Conservation (phyloP, 352 stramenopile species). For the Globisporangium nagaii region DNA sequence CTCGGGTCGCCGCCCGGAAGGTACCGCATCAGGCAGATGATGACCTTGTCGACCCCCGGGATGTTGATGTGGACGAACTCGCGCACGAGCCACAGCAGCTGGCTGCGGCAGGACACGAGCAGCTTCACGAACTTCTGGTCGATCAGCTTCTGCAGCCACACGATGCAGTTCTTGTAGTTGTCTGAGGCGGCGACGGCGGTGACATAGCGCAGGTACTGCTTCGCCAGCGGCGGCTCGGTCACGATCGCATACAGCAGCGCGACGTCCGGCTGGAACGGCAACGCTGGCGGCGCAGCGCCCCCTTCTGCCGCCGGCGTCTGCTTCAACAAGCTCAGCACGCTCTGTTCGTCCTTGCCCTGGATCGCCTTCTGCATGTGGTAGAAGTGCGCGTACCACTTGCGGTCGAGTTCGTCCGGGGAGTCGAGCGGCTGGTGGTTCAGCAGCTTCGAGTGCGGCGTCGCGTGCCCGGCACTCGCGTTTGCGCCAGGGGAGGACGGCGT, state of each 20-base stretch:
- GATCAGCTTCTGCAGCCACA: constrained; percentile 76
- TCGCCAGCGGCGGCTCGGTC: constrained; percentile 61
- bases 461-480: constrained; percentile 13
- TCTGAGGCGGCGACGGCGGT: constrained; percentile 45
- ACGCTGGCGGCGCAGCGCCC: constrained; percentile 5
- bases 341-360: constrained; percentile 59
- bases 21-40: constrained; percentile 73
- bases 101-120: constrained; percentile 61
- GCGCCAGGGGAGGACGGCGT: constrained; percentile 25
- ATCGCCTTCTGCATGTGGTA: constrained; percentile 84
- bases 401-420: constrained; percentile 66
- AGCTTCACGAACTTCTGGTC: constrained; percentile 81
- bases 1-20: constrained; percentile 58
- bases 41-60: constrained; percentile 63
- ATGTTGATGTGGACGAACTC: constrained; percentile 75
- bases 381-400: constrained; percentile 85
- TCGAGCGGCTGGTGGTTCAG: constrained; percentile 73
- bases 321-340: constrained; percentile 54
- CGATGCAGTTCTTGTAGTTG: constrained; percentile 75
- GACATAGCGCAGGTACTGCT: constrained; percentile 75
- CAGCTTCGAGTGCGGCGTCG: constrained; percentile 62
- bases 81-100: constrained; percentile 75
- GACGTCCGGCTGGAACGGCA: constrained; percentile 76
- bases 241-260: constrained; percentile 74
- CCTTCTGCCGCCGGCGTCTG: constrained; percentile 23